Base-by-base conservation (phyloP, 495 filamentous ascomycete genomes). In the Bryoglossum gracile region DNA sequence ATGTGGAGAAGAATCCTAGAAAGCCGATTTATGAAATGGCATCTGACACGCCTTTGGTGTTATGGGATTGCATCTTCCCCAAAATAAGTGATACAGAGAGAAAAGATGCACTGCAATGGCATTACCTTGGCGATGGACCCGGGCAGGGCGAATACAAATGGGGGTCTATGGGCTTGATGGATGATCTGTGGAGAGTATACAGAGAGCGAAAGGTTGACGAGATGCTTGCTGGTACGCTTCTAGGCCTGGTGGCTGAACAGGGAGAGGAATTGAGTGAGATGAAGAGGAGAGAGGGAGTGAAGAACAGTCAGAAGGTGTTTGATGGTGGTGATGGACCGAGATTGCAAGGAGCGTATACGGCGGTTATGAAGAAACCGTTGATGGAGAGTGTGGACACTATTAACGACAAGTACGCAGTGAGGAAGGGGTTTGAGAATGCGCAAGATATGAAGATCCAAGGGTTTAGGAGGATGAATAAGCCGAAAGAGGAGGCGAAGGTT, bases 21-120 rank as follows among this genome's bases (percentile, higher is more conserved):
- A 83, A 82, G 58, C 94, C 94, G 4, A 76, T 69, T 13, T 98
- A 97, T 67, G 76, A 83, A 39, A 94, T 98, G 82, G 92, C 94
- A 0, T 80, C 80, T 23, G 91, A 95, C 55, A 76, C 80, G 17
- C 89, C 94, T 0, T 72, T 98, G 10, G 91, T 98, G 2, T 75
- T 98, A 9, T 96, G 90, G 91, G 87, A 97, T 57, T 95, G 90
- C 62, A 71, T 89, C 9, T 98, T 95, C 65, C 90, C 92, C 4
- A 53, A 54, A 22, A 46, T 61, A 32, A n/a, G n/a, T 34, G 28
- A 55, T 36, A 25, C 28, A n/a, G 45, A 53, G 49, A 24, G 54
- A 42, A 52, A 73, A 23, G 85, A 94, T 60, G 70, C 75, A n/a
- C 53, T 96, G 38, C 63, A 82, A 4, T 97, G 92, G 94, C 51